Conservation (phyloP, 352 stramenopile species). For the Globisporangium nunn region DNA sequence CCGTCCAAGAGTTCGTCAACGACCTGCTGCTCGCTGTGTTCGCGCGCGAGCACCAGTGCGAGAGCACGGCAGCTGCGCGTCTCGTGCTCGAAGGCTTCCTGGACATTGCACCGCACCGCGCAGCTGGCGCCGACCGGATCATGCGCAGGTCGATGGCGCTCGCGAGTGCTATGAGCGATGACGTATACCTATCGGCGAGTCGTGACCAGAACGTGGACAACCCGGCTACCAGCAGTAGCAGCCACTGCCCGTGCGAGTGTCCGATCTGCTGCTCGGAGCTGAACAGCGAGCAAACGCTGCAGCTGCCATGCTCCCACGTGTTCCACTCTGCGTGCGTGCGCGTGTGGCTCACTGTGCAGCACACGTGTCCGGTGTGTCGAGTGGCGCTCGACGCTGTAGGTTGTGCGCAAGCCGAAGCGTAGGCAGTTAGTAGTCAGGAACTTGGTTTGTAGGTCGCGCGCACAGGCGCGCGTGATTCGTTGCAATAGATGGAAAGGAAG, state of each 20-base stretch:
- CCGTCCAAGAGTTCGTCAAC: conserved; percentile 63
- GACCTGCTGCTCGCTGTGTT: conserved; percentile 37
- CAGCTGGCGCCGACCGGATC: conserved; percentile 7
- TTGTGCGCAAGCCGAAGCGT: background rate
- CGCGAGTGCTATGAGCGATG: no score
- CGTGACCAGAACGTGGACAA: background rate
- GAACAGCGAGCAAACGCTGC: conserved; percentile 30
- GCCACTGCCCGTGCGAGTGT: conserved; percentile 45
- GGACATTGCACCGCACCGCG: conserved; percentile 21
- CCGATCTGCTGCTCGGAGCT: conserved; percentile 58
- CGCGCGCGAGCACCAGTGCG: conserved; percentile 30
- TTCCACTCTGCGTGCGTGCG: conserved; percentile 62
- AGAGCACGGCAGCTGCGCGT: conserved; percentile 24
- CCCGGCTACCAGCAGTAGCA: conserved; percentile 4
- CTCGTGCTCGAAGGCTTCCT: conserved; percentile 49
- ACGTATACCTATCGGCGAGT: no score
- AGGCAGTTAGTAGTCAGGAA: background rate
- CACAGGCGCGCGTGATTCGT: background rate
- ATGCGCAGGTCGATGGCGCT: conserved; percentile 1
- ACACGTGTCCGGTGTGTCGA: conserved; percentile 66
- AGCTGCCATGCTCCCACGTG: conserved; percentile 52
- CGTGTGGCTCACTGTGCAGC: conserved; percentile 63
- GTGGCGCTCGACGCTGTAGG: conserved; percentile 10
- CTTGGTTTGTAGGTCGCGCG: background rate
- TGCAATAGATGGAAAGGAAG: background rate